These are phyloP conservation scores for Pezicula neosporulosa DNA, from an alignment of 2,329 filamentous ascomycete species.

Conservation along the genomic window DNA sequence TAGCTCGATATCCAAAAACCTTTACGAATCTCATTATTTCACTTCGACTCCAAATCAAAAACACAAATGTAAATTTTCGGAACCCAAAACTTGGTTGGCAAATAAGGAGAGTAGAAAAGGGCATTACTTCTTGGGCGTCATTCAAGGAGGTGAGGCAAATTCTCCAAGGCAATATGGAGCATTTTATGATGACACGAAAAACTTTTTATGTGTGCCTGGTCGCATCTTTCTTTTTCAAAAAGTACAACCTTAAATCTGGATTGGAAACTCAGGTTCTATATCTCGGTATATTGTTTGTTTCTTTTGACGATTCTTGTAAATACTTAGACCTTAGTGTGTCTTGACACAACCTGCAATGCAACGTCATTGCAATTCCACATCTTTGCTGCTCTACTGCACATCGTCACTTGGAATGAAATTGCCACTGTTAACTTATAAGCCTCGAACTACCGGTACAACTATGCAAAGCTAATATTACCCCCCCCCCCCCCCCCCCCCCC, in stretches of 20 bases:
- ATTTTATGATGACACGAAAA: no score
- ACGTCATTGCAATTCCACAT: not conserved
- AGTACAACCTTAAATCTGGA: no score
- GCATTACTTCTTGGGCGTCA: not conserved
- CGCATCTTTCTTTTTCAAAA: no score
- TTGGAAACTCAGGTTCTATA: no score
- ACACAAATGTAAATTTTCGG: not conserved
- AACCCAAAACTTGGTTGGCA: not conserved
- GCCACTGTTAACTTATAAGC: no score
- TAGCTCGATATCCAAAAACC: slow-evolving; percentile 20
- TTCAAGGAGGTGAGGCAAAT: not conserved
- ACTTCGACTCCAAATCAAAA: not conserved
- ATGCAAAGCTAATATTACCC: not conserved
- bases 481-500: not conserved
- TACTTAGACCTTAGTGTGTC: not conserved
- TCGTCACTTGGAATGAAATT: no score
- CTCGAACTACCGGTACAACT: no score
- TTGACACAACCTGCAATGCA: not conserved
- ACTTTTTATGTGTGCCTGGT: no score
- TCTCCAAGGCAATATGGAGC: no score
- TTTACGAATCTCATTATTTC: slow-evolving; percentile 21
- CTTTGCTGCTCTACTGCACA: not conserved
- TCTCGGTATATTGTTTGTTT: not conserved
- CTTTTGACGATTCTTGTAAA: not conserved
- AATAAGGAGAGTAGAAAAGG: not conserved